Base-by-base conservation (phyloP, 2,329 filamentous ascomycete genomes). In the Ascochyta koolunga region DNA sequence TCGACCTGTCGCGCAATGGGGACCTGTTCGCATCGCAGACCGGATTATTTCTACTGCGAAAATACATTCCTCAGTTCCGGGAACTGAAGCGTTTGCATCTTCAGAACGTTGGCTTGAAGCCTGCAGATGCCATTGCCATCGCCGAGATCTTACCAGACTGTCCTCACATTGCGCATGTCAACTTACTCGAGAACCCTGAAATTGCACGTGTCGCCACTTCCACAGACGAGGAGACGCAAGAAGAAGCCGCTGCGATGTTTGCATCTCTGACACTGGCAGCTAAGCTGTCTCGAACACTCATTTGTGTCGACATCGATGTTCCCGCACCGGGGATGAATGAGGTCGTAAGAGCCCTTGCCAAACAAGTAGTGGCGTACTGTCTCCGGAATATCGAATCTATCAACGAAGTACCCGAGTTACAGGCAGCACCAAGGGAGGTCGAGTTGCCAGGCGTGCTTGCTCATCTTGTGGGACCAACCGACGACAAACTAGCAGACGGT, bases 311-410 rank as follows among this genome's bases (percentile, higher is more conserved):
- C 70, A 90, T 98, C 54, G 93, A 98, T 64, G 87, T 96, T 2
- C 95, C 93, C 0, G 87, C 83, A 27, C 81, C 87, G 19, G 87
- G 91, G 50, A 90, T 89, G n/a, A 91, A 89, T 49, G 95, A 97
- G 71, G 85, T 97, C 21, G 90, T 97, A 66, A 96, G 92, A 74
- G 93, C 92, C 3, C 82, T 97, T 64, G 93, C 92, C 0, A 96
- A 93, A 68, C 93, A 96, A 73, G 89, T 96, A n/a, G 88, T 97
- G 37, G 93, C 91, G 0, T 97, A 97, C 74, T 96, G 90, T 59
- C 82, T 99, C 58, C 86, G 90, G 52, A 99, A 99, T 66, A 88
- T 99, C 80, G 91, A 96, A 72, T 85, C 84, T 9, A 84, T 89
- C 15, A 87, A 90, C 10, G 85, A 91, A 54, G 81, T 83, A 9